Percentiles rank a stretch among this genome's conserved stretches.
Conservation (phyloP, 257 asterid species). For the Haberlea rhodopensis region DNA sequence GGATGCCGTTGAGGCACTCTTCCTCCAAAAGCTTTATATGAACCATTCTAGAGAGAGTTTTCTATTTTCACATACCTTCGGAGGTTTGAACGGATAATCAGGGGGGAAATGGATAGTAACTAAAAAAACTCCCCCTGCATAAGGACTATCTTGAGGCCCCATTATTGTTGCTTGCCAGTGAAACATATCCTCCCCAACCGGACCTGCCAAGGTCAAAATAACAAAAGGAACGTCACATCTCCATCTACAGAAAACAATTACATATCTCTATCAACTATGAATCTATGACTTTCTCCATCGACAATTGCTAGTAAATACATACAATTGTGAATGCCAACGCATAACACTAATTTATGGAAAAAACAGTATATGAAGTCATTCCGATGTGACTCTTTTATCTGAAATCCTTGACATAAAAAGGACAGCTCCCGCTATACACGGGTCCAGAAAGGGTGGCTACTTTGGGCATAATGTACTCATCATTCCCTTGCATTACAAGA, state of each 20-base stretch:
- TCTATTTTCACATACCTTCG: slow-evolving; percentile 36
- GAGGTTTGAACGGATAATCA: slow-evolving; percentile 51
- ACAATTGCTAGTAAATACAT: not conserved
- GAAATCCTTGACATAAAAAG: no score
- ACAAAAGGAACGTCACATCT: slow-evolving; percentile 1
- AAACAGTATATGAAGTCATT: not conserved
- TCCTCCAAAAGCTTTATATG: not conserved
- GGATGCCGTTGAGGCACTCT: not conserved
- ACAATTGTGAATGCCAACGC: slow-evolving; percentile 16
- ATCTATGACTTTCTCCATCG: not conserved
- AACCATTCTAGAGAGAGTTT: slow-evolving; percentile 8
- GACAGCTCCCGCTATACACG: no score
- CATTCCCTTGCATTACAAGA: no score
- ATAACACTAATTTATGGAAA: not conserved
- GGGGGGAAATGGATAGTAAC: slow-evolving; percentile 51
- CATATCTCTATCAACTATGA: not conserved
- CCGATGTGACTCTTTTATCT: no score
- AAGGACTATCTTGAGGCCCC: slow-evolving; percentile 55
- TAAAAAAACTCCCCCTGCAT: slow-evolving; percentile 44
- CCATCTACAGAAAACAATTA: not conserved
- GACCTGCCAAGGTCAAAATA: slow-evolving; percentile 29
- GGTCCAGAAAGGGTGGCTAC: no score
- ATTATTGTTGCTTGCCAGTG: slow-evolving; percentile 53
- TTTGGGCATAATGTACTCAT: no score
- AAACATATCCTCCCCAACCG: slow-evolving; percentile 54